These are phyloP conservation scores for Berkeleyomyces basicola DNA, from an alignment of 2,329 filamentous ascomycete genomes.

Conservation along the genomic window DNA sequence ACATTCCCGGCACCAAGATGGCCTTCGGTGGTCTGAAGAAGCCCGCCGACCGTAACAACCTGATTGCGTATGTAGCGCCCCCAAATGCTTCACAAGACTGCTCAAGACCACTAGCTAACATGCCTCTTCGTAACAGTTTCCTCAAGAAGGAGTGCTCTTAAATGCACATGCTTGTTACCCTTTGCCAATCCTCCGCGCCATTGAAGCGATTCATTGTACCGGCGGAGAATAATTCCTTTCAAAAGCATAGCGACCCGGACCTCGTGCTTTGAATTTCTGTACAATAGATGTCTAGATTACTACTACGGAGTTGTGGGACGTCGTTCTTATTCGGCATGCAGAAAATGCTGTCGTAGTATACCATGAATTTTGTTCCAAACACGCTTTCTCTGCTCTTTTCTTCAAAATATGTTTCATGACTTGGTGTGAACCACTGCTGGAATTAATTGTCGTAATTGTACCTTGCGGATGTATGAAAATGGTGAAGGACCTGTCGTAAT, in stretches of 20 bases:
- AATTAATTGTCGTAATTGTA: neutral
- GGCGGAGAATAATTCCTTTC: conserved; percentile 3
- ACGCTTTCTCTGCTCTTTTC: neutral
- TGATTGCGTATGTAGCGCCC: conserved; percentile 71
- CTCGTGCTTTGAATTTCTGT: conserved; percentile 10
- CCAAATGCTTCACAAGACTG: neutral
- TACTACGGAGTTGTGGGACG: conserved; percentile 4
- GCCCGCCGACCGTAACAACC: conserved; percentile 96
- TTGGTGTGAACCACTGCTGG: neutral
- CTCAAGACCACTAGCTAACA: neutral
- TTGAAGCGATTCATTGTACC: neutral
- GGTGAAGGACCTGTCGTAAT: neutral
- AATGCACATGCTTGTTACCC: neutral
- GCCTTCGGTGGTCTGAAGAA: conserved; percentile 99
- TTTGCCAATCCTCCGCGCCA: neutral
- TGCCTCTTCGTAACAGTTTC: conserved; percentile 3
- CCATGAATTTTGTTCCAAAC: conserved; percentile 4
- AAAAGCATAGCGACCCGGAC: neutral
- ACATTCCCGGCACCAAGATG: conserved; percentile 99
- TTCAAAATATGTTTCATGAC: too few species aligned
- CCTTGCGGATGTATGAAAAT: neutral
- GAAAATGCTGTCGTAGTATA: conserved; percentile 2
- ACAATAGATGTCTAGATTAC: conserved; percentile 15
- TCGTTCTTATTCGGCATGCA: neutral
- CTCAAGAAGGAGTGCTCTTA: conserved; percentile 13